A percentile compares a stretch with the other conserved stretches of the same genome.
Evolutionary conservation across 2,329 filamentous ascomycete species (phyloP).

Genomic region (Trichoderma sp.): DNA sequence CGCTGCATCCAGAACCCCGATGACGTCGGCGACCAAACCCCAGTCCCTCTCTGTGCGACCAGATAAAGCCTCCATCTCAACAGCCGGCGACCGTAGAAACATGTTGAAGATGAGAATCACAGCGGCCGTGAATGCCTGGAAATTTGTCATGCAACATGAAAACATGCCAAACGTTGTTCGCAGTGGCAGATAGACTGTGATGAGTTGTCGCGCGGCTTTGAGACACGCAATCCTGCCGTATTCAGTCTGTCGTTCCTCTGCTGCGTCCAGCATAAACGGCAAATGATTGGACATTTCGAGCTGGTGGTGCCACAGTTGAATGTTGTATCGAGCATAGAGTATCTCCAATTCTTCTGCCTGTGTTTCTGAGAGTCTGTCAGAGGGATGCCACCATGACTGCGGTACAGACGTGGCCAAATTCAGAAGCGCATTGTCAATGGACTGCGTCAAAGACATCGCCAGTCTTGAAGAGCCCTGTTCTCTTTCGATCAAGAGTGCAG

Average conservation of each 20-base stretch:
- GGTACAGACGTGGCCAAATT: conserved; percentile 8
- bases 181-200: conserved; percentile 2
- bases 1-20: not conserved
- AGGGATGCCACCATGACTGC: conserved; percentile 9
- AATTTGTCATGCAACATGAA: conserved; percentile 15
- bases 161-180: conserved; percentile 19
- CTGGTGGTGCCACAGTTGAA: conserved; percentile 19
- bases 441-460: not conserved
- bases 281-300: conserved; percentile 13
- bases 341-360: not conserved
- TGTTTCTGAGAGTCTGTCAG: not conserved
- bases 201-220: conserved; percentile 11
- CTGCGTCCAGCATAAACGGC: conserved; percentile 17
- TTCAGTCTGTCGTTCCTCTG: not conserved
- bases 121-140: conserved; percentile 17
- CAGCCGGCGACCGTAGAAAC: not conserved
- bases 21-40: not conserved
- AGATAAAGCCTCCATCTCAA: not conserved
- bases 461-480: not conserved
- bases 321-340: conserved; percentile 13
- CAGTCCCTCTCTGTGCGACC: conserved; percentile 8
- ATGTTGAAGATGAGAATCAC: conserved; percentile 19
- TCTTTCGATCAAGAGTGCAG: not conserved
- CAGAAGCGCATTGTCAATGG: not conserved
- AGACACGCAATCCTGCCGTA: conserved; percentile 16